Percentiles rank a stretch among this genome's conserved stretches.
These are phyloP conservation scores for Ophiostoma fasciatum DNA, from an alignment of 2,329 filamentous ascomycete species.

Conservation along the genomic window DNA sequence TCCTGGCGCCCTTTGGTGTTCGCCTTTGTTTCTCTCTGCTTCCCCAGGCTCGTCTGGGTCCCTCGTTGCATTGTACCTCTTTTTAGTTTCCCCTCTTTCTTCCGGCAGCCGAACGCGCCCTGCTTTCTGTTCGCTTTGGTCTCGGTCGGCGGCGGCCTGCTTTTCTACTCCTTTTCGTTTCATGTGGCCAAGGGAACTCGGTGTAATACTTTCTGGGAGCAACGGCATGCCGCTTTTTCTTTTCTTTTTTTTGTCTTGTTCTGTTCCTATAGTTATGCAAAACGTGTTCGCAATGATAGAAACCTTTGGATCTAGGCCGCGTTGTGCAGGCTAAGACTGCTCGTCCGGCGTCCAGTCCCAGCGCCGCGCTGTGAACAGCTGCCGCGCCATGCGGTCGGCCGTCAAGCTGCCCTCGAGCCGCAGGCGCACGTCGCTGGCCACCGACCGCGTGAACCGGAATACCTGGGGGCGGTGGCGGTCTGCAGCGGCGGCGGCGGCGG, in stretches of 20 bases:
- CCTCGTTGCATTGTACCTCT: no score
- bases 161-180: neutral
- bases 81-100: no score
- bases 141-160: neutral
- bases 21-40: no score
- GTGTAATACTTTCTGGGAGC: constrained; percentile 8
- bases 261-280: neutral
- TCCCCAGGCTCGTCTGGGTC: no score
- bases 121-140: neutral
- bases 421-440: constrained; percentile 35
- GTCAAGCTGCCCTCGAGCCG: constrained; percentile 33
- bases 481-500: neutral
- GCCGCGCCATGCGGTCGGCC: constrained; percentile 33
- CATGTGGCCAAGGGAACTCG: neutral
- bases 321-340: no score
- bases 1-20: no score
- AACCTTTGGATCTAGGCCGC: no score
- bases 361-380: constrained; percentile 37
- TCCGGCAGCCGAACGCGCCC: no score
- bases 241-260: neutral
- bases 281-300: no score
- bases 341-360: constrained; percentile 51
- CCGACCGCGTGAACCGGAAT: constrained; percentile 36
- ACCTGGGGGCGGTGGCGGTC: constrained; percentile 6
- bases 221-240: constrained; percentile 1